Evolutionary conservation across 331 rosid genomes (phyloP), one percentile per base, ranked within the genome.

Genomic region (Quercus lobata): DNA sequence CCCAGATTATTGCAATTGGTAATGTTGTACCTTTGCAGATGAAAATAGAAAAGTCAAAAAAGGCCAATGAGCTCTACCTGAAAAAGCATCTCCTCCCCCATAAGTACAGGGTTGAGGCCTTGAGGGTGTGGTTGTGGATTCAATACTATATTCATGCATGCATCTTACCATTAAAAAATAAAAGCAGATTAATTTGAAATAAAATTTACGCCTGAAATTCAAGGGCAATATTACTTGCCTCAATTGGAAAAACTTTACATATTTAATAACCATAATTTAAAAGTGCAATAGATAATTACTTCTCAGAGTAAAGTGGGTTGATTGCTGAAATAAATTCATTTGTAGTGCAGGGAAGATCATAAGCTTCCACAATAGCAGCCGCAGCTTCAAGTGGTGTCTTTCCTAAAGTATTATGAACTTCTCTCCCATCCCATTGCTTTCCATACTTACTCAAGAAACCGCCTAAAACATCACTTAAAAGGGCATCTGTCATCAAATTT

Each of bases 341-440:
- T 0, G 91, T 58, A n/a, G 98, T 83, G 90, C 98, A 95, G 41
- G 96, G 72, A 81, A 95, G 97, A 73, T 76, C 89, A 73, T 95
- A 95, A 79, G 88, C 97, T 73, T 93, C 91, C 61, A 93, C 88
- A 77, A 95, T 24, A 12, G 83, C 82, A 77, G 91, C 83, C 17
- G 97, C 91, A 68, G 92, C 85, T 82, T 95, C 98, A 7, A 83
- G 73, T 27, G 98, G 96, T n/a, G 93, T 89, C 85, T 82, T 95
- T 12, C 98, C 98, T 4, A 73, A 66, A 57, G 87, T 70, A 75
- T 86, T 89, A 44, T 78, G 90, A 79, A 84, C 79, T 87, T 95
- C 99, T 74, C 99, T 88, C 57, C 94, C 99, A 87, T 95, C 99
- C 99, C 99, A 95, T 76, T 89, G 82, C 84, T 91, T 91, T 56